These are phyloP conservation scores for Sporothrix schenckii DNA, from an alignment of 2,329 filamentous ascomycete genomes.

Conservation along the genomic window DNA sequence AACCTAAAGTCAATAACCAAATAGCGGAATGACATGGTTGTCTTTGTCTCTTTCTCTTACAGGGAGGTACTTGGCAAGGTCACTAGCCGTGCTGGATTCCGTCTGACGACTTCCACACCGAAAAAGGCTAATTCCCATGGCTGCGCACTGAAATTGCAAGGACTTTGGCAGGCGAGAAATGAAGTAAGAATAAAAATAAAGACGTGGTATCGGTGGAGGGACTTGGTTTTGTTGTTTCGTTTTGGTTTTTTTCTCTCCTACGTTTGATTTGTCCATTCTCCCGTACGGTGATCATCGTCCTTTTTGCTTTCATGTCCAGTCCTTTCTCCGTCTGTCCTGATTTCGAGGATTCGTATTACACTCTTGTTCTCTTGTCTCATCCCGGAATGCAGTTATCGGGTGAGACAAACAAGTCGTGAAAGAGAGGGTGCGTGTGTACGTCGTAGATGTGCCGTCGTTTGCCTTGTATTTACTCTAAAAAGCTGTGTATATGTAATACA, in stretches of 20 bases:
- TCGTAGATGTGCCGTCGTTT: not conserved
- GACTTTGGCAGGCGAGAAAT: not conserved
- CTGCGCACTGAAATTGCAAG: constrained; percentile 22
- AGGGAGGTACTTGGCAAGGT: constrained; percentile 12
- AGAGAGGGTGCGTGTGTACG: not conserved
- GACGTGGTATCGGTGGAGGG: constrained; percentile 7
- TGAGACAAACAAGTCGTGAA: constrained; percentile 16
- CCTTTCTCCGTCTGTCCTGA: not conserved
- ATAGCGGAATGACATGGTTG: constrained; percentile 5
- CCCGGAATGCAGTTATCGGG: constrained; percentile 10
- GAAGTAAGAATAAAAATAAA: not conserved
- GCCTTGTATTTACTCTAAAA: not conserved
- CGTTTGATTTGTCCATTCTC: constrained; percentile 17
- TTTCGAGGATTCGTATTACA: constrained; percentile 3
- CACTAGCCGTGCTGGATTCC: not conserved
- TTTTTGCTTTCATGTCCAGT: not conserved
- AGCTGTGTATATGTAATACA: not conserved
- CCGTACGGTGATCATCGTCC: not conserved
- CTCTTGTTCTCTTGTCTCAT: not conserved
- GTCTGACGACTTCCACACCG: constrained; percentile 18
- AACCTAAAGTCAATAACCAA: not conserved
- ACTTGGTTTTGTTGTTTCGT: constrained; percentile 15
- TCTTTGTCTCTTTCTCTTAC: not conserved
- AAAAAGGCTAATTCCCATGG: not conserved
- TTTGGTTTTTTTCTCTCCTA: not conserved